These are phyloP conservation scores for Boletus semigastroideus DNA, from an alignment of 1,284 basidiomycete genomes.

Conservation along the genomic window DNA sequence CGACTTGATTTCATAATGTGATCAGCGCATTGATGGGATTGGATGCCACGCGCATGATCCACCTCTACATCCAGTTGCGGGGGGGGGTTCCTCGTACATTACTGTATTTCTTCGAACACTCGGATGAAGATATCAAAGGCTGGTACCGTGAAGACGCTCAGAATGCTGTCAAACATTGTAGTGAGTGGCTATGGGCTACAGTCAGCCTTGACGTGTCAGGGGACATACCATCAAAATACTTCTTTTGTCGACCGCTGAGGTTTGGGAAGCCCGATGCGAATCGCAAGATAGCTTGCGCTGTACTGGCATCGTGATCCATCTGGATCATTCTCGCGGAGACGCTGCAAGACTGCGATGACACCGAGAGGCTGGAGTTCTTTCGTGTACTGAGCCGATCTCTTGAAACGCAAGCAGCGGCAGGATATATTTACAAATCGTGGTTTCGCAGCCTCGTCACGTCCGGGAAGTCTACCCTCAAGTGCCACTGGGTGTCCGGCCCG, in stretches of 20 bases:
- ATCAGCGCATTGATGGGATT: background rate
- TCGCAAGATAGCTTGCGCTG: background rate
- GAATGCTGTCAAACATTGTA: too few relatives aligned
- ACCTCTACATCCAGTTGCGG: background rate
- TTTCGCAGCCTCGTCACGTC: background rate
- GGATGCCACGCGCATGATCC: background rate
- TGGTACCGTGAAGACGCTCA: too few relatives aligned
- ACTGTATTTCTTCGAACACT: background rate
- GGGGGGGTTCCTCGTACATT: background rate
- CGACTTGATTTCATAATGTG: background rate
- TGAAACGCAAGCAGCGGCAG: background rate
- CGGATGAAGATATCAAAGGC: too few relatives aligned
- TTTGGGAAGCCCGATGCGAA: rapidly evolving
- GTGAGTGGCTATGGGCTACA: background rate
- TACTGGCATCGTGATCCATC: background rate
- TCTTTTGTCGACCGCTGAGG: background rate
- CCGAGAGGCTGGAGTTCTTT: background rate
- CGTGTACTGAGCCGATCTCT: background rate
- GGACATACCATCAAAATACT: background rate
- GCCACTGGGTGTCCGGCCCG: background rate
- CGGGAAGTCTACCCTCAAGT: background rate
- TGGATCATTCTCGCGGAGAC: background rate
- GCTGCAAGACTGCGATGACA: background rate
- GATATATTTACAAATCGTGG: constrained; percentile 1
- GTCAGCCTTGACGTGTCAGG: rapidly evolving